Evolutionary conservation across 2,329 filamentous ascomycete genomes (phyloP).

Genomic region (Monilinia fructigena): DNA sequence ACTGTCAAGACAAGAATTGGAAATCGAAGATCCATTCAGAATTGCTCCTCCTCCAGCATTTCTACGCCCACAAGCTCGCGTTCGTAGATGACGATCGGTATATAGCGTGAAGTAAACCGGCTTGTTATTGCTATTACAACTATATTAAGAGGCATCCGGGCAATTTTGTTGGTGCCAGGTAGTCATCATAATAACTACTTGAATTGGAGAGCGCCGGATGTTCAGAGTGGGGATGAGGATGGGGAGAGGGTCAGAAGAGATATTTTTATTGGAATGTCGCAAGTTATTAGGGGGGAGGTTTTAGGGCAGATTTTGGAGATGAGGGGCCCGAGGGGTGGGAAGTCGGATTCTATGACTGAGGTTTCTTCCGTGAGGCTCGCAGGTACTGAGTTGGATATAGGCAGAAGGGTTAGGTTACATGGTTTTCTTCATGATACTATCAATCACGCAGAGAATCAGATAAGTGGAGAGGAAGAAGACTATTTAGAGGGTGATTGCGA

Average conservation of each 20-base stretch:
- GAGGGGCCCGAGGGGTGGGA: constrained; percentile 9
- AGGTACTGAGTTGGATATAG: background rate
- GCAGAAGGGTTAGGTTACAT: background rate
- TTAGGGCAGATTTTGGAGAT: constrained; percentile 17
- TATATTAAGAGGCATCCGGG: constrained; percentile 47
- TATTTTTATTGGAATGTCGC: constrained; percentile 21
- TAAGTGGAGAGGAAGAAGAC: background rate
- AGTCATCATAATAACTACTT: constrained; percentile 45
- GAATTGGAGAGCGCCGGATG: constrained; percentile 44
- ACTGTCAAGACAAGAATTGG: constrained; percentile 36
- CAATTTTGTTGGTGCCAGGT: constrained; percentile 29
- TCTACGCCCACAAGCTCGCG: constrained; percentile 38
- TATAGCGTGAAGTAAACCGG: constrained; percentile 52
- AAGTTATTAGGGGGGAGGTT: constrained; percentile 6
- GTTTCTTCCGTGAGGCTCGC: constrained; percentile 9
- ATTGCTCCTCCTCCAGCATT: constrained; percentile 49
- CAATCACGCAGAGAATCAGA: background rate
- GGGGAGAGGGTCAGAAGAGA: constrained; percentile 4
- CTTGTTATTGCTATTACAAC: constrained; percentile 50
- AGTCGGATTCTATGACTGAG: constrained; percentile 25
- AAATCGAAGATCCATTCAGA: constrained; percentile 46
- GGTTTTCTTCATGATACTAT: background rate
- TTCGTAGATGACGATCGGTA: constrained; percentile 47
- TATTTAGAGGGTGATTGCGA: background rate
- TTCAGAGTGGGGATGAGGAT: background rate